Conservation (phyloP, 2,329 filamentous ascomycete genomes). For the Cladosporium sp. region DNA sequence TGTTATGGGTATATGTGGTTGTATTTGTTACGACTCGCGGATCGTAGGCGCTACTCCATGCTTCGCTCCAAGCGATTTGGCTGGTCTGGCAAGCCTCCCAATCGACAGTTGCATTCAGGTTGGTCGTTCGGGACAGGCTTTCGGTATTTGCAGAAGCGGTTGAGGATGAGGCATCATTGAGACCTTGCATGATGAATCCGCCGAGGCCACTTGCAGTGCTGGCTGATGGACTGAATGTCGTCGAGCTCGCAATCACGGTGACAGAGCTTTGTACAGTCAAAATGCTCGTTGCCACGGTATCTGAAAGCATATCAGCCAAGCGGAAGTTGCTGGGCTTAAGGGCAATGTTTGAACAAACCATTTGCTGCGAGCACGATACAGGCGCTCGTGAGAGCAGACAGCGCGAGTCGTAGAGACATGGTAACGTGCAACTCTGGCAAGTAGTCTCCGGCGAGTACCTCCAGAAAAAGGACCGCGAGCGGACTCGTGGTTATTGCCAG, state of each 20-base stretch:
- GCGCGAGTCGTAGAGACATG: not conserved
- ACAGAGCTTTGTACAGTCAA: not conserved
- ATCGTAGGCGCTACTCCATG: slow-evolving; percentile 4
- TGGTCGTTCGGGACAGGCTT: not conserved
- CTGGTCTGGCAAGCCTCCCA: slow-evolving; percentile 12
- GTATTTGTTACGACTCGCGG: not conserved
- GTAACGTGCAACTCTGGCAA: too few relatives aligned
- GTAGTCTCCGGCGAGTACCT: too few relatives aligned
- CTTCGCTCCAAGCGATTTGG: slow-evolving; percentile 7
- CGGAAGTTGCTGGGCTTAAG: not conserved
- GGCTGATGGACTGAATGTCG: not conserved
- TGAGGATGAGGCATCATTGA: not conserved
- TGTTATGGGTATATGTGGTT: not conserved
- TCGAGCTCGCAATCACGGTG: not conserved
- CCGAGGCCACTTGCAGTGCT: not conserved
- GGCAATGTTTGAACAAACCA: not conserved
- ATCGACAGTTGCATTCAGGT: not conserved
- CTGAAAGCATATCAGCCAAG: not conserved
- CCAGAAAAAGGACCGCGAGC: too few relatives aligned
- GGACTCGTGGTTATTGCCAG: too few relatives aligned
- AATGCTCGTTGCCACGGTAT: not conserved
- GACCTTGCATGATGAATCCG: slow-evolving; percentile 1
- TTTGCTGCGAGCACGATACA: not conserved
- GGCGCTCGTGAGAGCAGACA: not conserved
- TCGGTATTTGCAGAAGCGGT: not conserved